These are phyloP conservation scores for Arthrobotrys conoides DNA, from an alignment of 2,329 filamentous ascomycete genomes.

Conservation along the genomic window DNA sequence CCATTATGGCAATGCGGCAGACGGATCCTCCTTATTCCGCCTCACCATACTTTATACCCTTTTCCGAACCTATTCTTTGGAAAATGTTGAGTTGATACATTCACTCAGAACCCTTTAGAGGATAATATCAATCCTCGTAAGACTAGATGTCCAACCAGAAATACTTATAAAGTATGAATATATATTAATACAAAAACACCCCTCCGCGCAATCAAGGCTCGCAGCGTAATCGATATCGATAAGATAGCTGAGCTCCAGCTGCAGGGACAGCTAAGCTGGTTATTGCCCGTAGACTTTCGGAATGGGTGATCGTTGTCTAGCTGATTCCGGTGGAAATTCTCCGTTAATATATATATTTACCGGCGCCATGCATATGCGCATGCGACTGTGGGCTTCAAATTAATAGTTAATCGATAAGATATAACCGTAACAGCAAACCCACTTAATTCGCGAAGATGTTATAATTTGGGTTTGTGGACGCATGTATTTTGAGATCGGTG, in stretches of 20 bases:
- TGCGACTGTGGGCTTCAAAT: no score
- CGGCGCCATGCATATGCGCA: background rate
- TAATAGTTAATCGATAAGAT: no score
- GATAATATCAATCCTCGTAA: no score
- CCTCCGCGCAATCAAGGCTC: background rate
- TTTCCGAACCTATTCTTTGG: background rate
- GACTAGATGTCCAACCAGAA: no score
- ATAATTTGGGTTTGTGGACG: no score
- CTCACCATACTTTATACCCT: background rate
- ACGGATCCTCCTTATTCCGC: background rate
- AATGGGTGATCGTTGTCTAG: background rate
- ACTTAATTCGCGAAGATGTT: no score
- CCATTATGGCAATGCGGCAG: background rate
- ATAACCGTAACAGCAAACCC: no score
- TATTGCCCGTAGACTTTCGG: background rate
- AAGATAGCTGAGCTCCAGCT: slow-evolving; percentile 15
- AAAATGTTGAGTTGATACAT: background rate
- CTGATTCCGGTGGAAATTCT: slow-evolving; percentile 16
- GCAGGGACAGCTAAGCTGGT: slow-evolving; percentile 5
- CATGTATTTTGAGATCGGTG: no score
- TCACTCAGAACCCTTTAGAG: background rate
- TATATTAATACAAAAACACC: background rate
- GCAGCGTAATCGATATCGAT: slow-evolving; percentile 17
- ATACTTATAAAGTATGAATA: no score
- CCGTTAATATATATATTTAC: background rate